Conservation (phyloP, 345 rosid genomes). For the Litchi chinensis region DNA sequence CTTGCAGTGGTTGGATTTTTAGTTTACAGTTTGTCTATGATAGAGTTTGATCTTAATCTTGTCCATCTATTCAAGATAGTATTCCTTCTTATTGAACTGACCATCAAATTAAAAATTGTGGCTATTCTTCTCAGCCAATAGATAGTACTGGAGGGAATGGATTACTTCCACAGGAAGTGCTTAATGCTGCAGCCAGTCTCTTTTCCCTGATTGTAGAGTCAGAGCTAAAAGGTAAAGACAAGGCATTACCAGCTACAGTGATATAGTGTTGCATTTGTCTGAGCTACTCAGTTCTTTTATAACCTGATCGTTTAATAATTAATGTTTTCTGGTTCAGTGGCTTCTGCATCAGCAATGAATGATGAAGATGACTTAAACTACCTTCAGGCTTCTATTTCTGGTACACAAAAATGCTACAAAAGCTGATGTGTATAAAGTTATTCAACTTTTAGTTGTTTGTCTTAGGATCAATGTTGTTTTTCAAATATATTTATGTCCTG, state of each 20-base stretch:
- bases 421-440: background rate
- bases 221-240: slow-evolving; percentile 70
- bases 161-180: slow-evolving; percentile 84
- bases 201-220: slow-evolving; percentile 80
- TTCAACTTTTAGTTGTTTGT: background rate
- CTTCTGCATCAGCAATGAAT: slow-evolving; percentile 67
- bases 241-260: slow-evolving; percentile 17
- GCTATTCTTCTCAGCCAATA: slow-evolving; percentile 54
- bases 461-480: slow-evolving; percentile 2
- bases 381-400: slow-evolving; percentile 84
- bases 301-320: background rate
- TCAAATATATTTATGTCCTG: slow-evolving; percentile 28
- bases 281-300: slow-evolving; percentile 25
- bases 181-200: slow-evolving; percentile 74
- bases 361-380: slow-evolving; percentile 64
- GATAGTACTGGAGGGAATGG: slow-evolving; percentile 55
- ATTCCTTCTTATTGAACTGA: slow-evolving; percentile 13
- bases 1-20: background rate
- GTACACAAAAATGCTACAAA: slow-evolving; percentile 43
- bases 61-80: background rate
- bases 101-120: slow-evolving; percentile 25
- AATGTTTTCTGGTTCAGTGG: slow-evolving; percentile 42
- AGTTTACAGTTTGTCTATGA: background rate
- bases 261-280: slow-evolving; percentile 14
- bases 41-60: background rate